phyloP scores from a whole-genome alignment of 208 protist species.

The Trypanosoma theileri region DNA sequence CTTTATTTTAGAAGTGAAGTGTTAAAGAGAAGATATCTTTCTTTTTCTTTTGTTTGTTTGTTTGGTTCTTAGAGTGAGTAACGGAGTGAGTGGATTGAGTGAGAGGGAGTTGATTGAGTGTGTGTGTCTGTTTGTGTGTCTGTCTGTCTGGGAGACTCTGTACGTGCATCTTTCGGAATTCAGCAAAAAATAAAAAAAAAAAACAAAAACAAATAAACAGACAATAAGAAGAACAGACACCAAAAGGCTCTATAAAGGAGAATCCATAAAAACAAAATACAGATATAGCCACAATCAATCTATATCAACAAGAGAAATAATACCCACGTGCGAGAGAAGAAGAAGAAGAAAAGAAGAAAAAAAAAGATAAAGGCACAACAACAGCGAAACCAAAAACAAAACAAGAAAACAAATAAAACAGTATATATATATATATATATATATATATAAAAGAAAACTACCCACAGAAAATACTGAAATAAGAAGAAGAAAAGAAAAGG shows the following conservation, averaged over 20 bases:
- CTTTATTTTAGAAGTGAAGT: too few relatives aligned
- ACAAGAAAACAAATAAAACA: conserved; percentile 1
- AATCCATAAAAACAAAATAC: neutral
- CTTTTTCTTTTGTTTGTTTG: too few relatives aligned
- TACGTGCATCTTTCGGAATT: too few relatives aligned
- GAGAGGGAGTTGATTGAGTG: too few relatives aligned
- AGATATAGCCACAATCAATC: neutral
- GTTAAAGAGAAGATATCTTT: too few relatives aligned
- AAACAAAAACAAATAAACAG: neutral
- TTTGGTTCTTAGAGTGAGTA: too few relatives aligned
- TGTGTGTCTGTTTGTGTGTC: too few relatives aligned
- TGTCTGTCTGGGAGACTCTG: too few relatives aligned
- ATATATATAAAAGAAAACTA: neutral
- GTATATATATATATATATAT: conserved; percentile 15
- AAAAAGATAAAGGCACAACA: neutral
- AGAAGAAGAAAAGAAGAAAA: neutral
- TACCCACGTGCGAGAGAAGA: neutral
- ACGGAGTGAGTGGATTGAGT: too few relatives aligned
- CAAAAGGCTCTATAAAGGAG: neutral
- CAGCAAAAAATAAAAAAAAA: neutral
- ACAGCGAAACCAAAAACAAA: neutral
- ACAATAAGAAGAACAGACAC: neutral
- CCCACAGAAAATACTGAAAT: neutral
- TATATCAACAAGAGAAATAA: neutral
- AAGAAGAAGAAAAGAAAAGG: conserved; percentile 18